Base-by-base conservation (phyloP, 2,329 filamentous ascomycete genomes). In the Aspergillus udagawae region DNA sequence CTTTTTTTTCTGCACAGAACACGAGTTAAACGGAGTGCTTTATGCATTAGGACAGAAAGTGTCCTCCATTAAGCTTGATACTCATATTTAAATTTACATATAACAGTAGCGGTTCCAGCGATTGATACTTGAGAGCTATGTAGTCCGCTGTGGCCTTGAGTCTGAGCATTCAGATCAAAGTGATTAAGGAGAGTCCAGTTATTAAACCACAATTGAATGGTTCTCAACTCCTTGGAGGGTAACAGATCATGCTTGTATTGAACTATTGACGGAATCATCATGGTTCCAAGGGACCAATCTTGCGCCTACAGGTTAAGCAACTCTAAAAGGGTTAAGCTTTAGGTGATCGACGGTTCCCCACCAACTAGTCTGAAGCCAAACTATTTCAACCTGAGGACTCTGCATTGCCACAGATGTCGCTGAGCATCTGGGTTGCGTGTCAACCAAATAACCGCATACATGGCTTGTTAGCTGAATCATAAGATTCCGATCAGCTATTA, bases 261-360 rank as follows among this genome's bases (percentile, higher is more conserved):
- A 17, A 17, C 12, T 17, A 17, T 17, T 35, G 32, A 35, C 12
- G 5, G 12, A 1, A 38, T 38, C 32, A 17, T 7, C 32, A 38
- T 38, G 32, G 32, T 38, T 7, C 32, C 32, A 17, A 17, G 32
- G 2, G 28, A 29, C 10, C 28, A 29, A 29, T 9, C 10, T 17
- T 17, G 32, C 32, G 14, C 32, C 14, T 38, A 38, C 32, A 38
- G 5, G 32, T 17, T 7, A 38, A 7, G 2, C 44, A 47, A 47
- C 44, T 47, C 42, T 45, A 45, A 47, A 23, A 47, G 9, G 21
- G 20, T 27, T 47, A 54, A 54, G 52, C 52, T 54, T 54, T 25
- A 23, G 20, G 27, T 54, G 45, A 54, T 54, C 52, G 27, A 9
- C 52, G 25, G 45, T 49, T 49, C 44, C 9, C 52, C 52, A 54